phyloP scores from a whole-genome alignment of 306 rosid genomes.

The Luffa acutangula region DNA sequence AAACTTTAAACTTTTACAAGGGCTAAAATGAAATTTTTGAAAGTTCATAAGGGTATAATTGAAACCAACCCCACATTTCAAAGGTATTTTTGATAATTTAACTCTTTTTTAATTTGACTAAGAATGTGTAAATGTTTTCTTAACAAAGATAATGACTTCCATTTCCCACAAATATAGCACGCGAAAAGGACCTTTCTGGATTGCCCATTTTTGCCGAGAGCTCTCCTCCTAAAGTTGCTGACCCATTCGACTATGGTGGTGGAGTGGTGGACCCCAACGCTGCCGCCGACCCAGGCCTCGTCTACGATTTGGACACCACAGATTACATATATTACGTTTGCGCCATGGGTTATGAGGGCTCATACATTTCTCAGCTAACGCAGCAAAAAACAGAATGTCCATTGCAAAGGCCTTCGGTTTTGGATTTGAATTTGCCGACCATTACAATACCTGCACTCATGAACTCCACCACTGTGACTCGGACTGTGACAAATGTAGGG shows the following conservation, averaged over 20 bases:
- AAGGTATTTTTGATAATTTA: too few relatives aligned
- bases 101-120: too few relatives aligned
- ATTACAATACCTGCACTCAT: slow-evolving; percentile 25
- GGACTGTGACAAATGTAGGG: slow-evolving; percentile 5
- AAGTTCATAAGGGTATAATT: too few relatives aligned
- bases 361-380: slow-evolving; percentile 13
- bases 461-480: slow-evolving; percentile 13
- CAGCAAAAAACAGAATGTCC: slow-evolving; percentile 18
- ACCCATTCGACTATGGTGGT: slow-evolving; percentile 37
- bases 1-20: too few relatives aligned
- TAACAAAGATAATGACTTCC: too few relatives aligned
- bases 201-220: slow-evolving; percentile 31
- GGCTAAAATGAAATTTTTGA: too few relatives aligned
- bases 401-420: slow-evolving; percentile 6
- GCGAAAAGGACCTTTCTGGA: slow-evolving; percentile 35
- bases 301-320: slow-evolving; percentile 24
- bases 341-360: slow-evolving; percentile 20
- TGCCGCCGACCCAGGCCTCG: slow-evolving; percentile 31
- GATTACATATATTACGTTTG: slow-evolving; percentile 21
- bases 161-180: not conserved
- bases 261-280: slow-evolving; percentile 29
- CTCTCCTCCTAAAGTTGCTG: slow-evolving; percentile 21
- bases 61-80: too few relatives aligned
- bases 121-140: too few relatives aligned
- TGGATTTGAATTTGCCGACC: slow-evolving; percentile 31